Base-by-base conservation (phyloP, 495 filamentous ascomycete genomes). In the Daldinia vernicosa region DNA sequence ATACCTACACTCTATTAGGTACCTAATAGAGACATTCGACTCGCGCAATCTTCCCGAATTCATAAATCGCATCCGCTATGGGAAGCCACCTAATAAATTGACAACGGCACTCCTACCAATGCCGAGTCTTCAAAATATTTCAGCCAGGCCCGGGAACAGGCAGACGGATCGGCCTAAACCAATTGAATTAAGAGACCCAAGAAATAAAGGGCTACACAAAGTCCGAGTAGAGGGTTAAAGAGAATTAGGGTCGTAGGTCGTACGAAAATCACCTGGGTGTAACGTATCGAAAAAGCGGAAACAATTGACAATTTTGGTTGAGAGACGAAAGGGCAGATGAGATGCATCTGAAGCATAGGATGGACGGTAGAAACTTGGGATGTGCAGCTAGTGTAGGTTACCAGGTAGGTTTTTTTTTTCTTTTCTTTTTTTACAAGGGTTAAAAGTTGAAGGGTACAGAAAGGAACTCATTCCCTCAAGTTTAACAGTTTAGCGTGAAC, bases 1-100 rank as follows among this genome's bases (percentile, higher is more conserved):
- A 61, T 54, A 56, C 39, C 32, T 27, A 33, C 11, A 24, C 8
- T 47, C 14, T 53, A 51, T 30, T 6, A 47, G 62, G 35, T 65
- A 35, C 54, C 39, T 30, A 52, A 60, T 55, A 28, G 52, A 67
- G 59, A 37, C 27, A 40, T 24, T 47, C 35, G 22, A 65, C 59
- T 72, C 70, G 64, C 64, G 37, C 35, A 68, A 61, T 72, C 30
- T 72, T 55, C 59, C 65, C 70, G 55, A 22, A 68, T 68, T 55
- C 37, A 60, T 72, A 60, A 27, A 47, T 24, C 19, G 17, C 19
- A 12, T 47, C 43, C 43, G 43, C 22, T 53, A 30, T 39, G 47
- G 47, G 55, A 35, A 60, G 64, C 64, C 60, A 61, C 60, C 28
- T 54, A 60, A 47, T 55, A 53, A 52, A 58, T 53, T 66, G 33